Base-by-base conservation (phyloP, 169 alveolate genomes). In the Cryptosporidium canis region DNA sequence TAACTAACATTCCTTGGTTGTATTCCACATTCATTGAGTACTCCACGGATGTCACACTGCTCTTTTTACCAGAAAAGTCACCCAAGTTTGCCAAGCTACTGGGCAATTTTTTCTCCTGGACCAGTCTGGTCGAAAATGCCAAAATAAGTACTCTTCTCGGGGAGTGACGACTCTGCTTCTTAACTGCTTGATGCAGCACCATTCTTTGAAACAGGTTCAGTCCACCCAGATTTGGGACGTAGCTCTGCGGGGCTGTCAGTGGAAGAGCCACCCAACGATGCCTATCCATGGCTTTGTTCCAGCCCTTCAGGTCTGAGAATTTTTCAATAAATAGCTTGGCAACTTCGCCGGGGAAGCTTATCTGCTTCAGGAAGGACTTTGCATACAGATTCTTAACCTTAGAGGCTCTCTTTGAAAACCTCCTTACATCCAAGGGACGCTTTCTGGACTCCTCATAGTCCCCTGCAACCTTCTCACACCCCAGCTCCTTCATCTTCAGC, bases 231-330 rank as follows among this genome's bases (percentile, higher is more conserved):
- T 77, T 77, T 35, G 87, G 87, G 27, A 77, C 21, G 35, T 77
- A 77, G 24, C 77, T 58, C 45, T 77, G 87, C 6, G 87, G 87
- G 8, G 87, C 55, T 37, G 58, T 77, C 27, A 77, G 51, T 14
- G 87, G 87, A 18, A 77, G 72, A 12, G 87, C 87, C 24, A 77
- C 87, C 87, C 87, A 77, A 44, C 87, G 70, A 18, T 77, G 87
- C 18, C 18, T 55, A n/a, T 77, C 87, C 61, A 77, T 77, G 6
- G 87, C 87, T 63, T 77, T 77, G 24, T 77, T 77, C 87, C 87
- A 77, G 8, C 77, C 87, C 41, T 77, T 77, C n/a, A 77, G 37
- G 41, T 41, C 87, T 27, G 87, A 44, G 66, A 77, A 77, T 6
- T 31, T 55, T 16, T 55, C 67, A 37, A 77, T 35, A 55, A 35